A percentile compares a stretch with the other conserved stretches of the same genome.
Conservation (phyloP, 176 grass and related monocot species). For the Coix lacrymajobi region DNA sequence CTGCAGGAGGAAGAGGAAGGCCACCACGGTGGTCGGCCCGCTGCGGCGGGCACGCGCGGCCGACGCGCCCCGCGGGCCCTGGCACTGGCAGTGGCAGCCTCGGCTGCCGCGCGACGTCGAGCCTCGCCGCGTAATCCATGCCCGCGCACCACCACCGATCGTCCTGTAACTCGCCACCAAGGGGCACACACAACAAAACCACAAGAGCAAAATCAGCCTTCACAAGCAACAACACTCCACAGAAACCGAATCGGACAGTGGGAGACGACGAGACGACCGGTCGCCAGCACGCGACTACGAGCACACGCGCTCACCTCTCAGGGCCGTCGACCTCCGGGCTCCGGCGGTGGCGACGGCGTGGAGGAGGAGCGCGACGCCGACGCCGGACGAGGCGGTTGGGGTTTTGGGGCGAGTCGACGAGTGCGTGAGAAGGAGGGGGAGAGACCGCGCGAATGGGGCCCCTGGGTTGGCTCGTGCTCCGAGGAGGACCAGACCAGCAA, state of each 20-base stretch:
- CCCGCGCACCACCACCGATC: not conserved
- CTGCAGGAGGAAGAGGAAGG: not conserved
- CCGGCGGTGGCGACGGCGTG: not conserved
- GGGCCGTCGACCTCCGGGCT: not conserved
- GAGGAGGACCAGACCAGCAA: not conserved
- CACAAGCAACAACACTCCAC: not conserved
- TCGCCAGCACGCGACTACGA: not conserved
- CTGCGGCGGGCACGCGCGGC: not conserved
- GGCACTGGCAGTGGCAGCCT: not conserved
- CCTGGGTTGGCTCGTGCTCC: not conserved
- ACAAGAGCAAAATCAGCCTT: not conserved
- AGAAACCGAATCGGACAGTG: not conserved
- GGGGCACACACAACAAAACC: not conserved
- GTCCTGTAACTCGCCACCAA: not conserved
- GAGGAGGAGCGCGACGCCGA: not conserved
- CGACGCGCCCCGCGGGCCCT: too few relatives aligned
- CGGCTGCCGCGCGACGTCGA: not conserved
- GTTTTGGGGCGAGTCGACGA: not conserved
- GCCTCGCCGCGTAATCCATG: not conserved
- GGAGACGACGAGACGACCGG: not conserved
- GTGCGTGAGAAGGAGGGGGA: too few relatives aligned
- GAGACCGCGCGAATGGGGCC: not conserved
- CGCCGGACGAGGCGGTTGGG: not conserved
- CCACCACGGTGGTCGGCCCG: not conserved
- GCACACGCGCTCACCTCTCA: not conserved